phyloP scores from a whole-genome alignment of 179 eudicot genomes.

The Beta lomatogona region DNA sequence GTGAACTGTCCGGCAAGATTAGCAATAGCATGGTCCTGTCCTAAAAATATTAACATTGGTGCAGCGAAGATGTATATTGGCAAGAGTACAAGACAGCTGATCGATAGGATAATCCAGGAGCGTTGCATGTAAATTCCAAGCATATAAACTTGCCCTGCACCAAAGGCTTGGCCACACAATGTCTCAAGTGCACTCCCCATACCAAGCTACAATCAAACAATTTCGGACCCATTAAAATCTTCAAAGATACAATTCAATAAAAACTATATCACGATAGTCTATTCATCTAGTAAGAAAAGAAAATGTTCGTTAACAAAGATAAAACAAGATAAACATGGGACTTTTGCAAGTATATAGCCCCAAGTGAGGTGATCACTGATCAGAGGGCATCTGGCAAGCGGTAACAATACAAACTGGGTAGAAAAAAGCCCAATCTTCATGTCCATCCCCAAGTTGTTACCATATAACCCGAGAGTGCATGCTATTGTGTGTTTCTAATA shows the following conservation, averaged over 20 bases:
- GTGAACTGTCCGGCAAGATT: slow-evolving; percentile 55
- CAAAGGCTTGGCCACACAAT: slow-evolving; percentile 74
- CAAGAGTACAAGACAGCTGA: slow-evolving; percentile 40
- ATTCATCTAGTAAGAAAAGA: not conserved
- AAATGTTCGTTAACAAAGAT: not conserved
- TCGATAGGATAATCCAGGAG: slow-evolving; percentile 53
- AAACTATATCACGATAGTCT: too few relatives aligned
- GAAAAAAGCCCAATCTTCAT: too few relatives aligned
- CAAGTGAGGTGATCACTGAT: too few relatives aligned
- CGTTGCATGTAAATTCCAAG: slow-evolving; percentile 77
- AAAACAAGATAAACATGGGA: too few relatives aligned
- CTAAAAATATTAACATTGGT: slow-evolving; percentile 55
- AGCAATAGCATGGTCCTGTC: slow-evolving; percentile 59
- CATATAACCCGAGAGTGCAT: too few relatives aligned
- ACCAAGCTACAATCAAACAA: slow-evolving; percentile 48
- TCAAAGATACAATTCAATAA: too few relatives aligned
- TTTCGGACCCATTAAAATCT: not conserved
- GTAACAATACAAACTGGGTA: too few relatives aligned
- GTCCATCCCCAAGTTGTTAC: too few relatives aligned
- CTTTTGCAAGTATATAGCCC: too few relatives aligned
- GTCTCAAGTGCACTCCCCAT: slow-evolving; percentile 89
- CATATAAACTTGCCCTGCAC: slow-evolving; percentile 63
- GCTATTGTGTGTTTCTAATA: too few relatives aligned
- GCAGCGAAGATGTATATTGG: slow-evolving; percentile 64
- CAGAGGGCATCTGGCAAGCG: too few relatives aligned